Evolutionary conservation across 2,329 filamentous ascomycete species (phyloP).

Genomic region (Raffaelea ambrosiae): DNA sequence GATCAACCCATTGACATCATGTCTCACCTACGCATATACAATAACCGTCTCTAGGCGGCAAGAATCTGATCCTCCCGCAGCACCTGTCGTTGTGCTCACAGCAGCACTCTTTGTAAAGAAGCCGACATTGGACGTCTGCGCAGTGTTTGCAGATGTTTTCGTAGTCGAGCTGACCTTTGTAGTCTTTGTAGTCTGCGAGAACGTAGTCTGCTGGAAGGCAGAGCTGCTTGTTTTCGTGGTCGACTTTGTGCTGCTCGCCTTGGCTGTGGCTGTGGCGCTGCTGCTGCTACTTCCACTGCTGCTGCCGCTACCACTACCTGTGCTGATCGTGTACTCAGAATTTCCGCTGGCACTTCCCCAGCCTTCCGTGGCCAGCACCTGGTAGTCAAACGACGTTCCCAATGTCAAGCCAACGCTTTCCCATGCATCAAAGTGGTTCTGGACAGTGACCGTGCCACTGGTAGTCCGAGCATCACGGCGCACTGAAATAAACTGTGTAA

Average conservation of each 20-base stretch:
- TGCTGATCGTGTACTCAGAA: conserved; percentile 20
- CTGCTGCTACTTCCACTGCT: background rate
- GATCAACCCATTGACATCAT: background rate
- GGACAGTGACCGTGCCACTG: conserved; percentile 37
- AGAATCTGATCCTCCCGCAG: no score
- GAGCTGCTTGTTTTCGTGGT: background rate
- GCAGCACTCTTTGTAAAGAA: background rate
- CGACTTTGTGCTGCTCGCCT: background rate
- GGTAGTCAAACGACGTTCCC: conserved; percentile 36
- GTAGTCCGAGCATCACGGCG: conserved; percentile 33
- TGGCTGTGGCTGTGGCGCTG: background rate
- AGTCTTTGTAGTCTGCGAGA: background rate
- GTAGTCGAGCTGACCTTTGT: background rate
- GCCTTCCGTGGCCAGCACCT: conserved; percentile 43
- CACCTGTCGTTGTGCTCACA: background rate
- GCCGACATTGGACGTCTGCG: background rate
- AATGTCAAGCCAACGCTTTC: conserved; percentile 33
- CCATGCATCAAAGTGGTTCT: conserved; percentile 46
- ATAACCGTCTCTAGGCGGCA: no score
- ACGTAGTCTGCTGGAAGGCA: no score
- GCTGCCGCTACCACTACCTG: background rate
- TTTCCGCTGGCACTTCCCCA: conserved; percentile 23
- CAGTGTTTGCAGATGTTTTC: background rate
- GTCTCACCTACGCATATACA: background rate
- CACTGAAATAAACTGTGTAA: conserved; percentile 42